Evolutionary conservation across 805 yeast genomes (phyloP), one percentile per base, ranked within the genome.

Genomic region (Sungouiozyma ichnusensis): DNA sequence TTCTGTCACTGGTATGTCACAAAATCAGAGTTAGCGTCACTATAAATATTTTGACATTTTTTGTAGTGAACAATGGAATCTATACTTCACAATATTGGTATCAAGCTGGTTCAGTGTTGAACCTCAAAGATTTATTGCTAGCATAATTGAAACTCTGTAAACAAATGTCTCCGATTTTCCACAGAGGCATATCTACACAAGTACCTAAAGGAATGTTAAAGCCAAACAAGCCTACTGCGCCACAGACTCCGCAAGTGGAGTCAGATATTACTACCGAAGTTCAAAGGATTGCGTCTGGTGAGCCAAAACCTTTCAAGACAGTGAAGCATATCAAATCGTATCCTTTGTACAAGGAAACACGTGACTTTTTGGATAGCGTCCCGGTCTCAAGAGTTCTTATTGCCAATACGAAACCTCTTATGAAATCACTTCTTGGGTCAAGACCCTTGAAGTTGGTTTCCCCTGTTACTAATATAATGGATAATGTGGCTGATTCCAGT

Each of bases 401-500:
- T 16, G 59, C 63, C 4, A 57, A 59, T 29, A 54, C 64, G 3
- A 54, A 58, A 35, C 69, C 71, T 3, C 34, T 57, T 7, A 43
- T 57, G 18, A 53, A 59, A 16, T 52, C 55, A 9, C 52, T 58
- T 9, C 41, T 51, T 11, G 53, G 54, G 20, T 64, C 65, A 33
- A 50, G 55, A 32, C 50, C 58, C 8, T 56, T 61, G 31, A 62
- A 62, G 41, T 50, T 62, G 16, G 61, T 73, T 13, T 63, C 69
- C 41, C 74, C 76, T 16, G 65, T 73, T 4, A 59, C 76, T 35
- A 55, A 59, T 37, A 61, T 67, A 36, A 68, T 72, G 18, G 84
- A 84, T 58, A 68, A 65, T 40, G 58, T 65, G 24, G 69, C 79
- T n/a, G 81, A 82, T 49, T 51, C 64, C 24, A 63, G 74, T n/a